These are phyloP conservation scores for Nicotiana undulata DNA, from an alignment of 257 asterid species.

Conservation along the genomic window DNA sequence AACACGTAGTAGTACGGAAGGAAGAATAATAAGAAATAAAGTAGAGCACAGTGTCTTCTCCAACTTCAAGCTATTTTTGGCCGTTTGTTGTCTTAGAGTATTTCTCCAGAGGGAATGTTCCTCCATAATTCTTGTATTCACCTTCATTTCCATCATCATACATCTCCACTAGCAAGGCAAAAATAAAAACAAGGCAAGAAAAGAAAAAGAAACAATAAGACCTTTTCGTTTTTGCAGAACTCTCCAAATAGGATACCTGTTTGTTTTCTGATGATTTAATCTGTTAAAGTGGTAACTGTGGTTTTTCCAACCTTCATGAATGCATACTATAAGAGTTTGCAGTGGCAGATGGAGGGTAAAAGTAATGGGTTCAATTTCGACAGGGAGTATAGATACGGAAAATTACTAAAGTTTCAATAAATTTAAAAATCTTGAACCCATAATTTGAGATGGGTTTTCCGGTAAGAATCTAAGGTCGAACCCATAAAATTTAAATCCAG, in stretches of 20 bases:
- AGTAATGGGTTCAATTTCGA: too few relatives aligned
- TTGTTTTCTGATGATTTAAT: not conserved
- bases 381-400: too few relatives aligned
- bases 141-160: not conserved
- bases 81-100: not conserved
- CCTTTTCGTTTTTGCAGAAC: too few relatives aligned
- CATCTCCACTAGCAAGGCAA: not conserved
- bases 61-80: not conserved
- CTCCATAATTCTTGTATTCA: not conserved
- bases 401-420: too few relatives aligned
- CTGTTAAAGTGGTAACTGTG: not conserved
- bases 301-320: not conserved
- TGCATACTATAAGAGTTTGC: not conserved
- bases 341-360: too few relatives aligned
- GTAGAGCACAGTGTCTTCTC: not conserved
- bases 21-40: not conserved
- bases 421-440: too few relatives aligned
- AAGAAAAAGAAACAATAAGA: not conserved
- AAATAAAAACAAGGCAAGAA: not conserved
- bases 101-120: not conserved
- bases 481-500: not conserved
- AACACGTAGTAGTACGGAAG: not conserved
- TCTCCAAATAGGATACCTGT: not conserved
- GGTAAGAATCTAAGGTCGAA: too few relatives aligned
- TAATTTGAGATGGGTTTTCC: too few relatives aligned